Evolutionary conservation across 139 green algal species (phyloP), one percentile per base, ranked within the genome.

Genomic region (Chlamydomonas schloesseri): DNA sequence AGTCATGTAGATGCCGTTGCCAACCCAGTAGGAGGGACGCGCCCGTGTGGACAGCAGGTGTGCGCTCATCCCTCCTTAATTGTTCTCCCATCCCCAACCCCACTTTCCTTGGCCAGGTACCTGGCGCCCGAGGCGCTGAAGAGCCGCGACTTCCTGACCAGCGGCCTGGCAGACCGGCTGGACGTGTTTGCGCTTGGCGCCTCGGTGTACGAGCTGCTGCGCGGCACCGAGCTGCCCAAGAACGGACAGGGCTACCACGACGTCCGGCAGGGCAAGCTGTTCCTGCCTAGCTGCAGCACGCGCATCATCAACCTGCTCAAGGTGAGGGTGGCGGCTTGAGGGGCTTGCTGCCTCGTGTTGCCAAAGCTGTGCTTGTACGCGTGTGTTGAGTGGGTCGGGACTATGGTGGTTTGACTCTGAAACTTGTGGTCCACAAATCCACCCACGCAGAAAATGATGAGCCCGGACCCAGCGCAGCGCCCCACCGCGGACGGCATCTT

Each of bases 151-250:
- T 77, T 86, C 47, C 67, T 77, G 47, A 87, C 84, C 37, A 62
- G 73, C 28, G 47, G 57, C 5, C 31, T 88, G 4, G 92, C 98
- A 17, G 93, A 97, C 82, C 96, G 96, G 80, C 92, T 96, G 21
- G 97, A 99, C 91, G 96, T 99, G 81, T 99, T 98, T 88, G 92
- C 94, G 42, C 90, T 99, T 64, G 97, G 97, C 0, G 92, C 93
- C 33, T 96, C 93, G 0, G 65, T 96, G 58, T 98, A 98, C 76
- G 94, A 98, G 90, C 93, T 98, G 73, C 91, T 94, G 28, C 92
- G 80, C 10, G 90, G 91, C 42, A 76, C 18, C 4, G 68, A 88
- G 13, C 89, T 98, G 47, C 95, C 95, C 17, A 83, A 74, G 37
- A 86, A 91, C 82, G 90, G 82, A 5, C 81, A 90, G 55, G 42